Evolutionary conservation across 805 yeast species (phyloP).

Genomic region (Peterozyma toletana): DNA sequence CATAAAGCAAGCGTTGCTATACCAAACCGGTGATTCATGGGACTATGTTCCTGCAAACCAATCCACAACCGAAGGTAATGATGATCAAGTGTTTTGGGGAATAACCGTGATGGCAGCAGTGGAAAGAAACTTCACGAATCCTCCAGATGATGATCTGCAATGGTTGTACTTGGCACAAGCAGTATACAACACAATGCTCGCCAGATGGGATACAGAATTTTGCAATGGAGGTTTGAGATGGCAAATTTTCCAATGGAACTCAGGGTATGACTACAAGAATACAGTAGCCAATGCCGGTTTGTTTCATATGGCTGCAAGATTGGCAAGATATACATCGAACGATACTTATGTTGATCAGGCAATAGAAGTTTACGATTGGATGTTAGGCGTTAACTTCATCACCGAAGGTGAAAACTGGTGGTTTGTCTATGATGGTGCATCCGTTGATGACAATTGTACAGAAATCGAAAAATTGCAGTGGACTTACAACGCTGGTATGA

Average conservation of each 20-base stretch:
- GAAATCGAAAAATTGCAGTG: slow-evolving; percentile 56
- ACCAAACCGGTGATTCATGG: slow-evolving; percentile 67
- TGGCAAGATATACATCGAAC: slow-evolving; percentile 78
- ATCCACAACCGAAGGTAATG: slow-evolving; percentile 91
- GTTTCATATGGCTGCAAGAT: slow-evolving; percentile 80
- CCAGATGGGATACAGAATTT: slow-evolving; percentile 68
- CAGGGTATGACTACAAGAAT: slow-evolving; percentile 91
- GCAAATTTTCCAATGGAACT: slow-evolving; percentile 94
- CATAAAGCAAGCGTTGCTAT: slow-evolving; percentile 55
- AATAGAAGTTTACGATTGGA: slow-evolving; percentile 76
- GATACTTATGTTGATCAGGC: slow-evolving; percentile 69
- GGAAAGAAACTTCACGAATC: slow-evolving; percentile 76
- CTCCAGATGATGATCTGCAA: slow-evolving; percentile 50
- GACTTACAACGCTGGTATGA: slow-evolving; percentile 82
- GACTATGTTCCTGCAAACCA: slow-evolving; percentile 86
- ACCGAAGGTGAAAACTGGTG: slow-evolving; percentile 30
- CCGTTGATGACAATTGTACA: slow-evolving; percentile 53
- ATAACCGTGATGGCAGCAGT: slow-evolving; percentile 88
- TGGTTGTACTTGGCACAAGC: slow-evolving; percentile 89
- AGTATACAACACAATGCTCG: slow-evolving; percentile 83
- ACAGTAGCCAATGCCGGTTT: slow-evolving; percentile 86
- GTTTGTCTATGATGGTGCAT: slow-evolving; percentile 66
- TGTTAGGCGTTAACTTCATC: slow-evolving; percentile 45
- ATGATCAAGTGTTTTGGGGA: slow-evolving; percentile 98
- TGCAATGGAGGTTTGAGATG: slow-evolving; percentile 93